Percentiles rank a stretch among this genome's conserved stretches.
These are phyloP conservation scores for Aspergillus nanangensis DNA, from an alignment of 495 filamentous ascomycete genomes.

Conservation along the genomic window DNA sequence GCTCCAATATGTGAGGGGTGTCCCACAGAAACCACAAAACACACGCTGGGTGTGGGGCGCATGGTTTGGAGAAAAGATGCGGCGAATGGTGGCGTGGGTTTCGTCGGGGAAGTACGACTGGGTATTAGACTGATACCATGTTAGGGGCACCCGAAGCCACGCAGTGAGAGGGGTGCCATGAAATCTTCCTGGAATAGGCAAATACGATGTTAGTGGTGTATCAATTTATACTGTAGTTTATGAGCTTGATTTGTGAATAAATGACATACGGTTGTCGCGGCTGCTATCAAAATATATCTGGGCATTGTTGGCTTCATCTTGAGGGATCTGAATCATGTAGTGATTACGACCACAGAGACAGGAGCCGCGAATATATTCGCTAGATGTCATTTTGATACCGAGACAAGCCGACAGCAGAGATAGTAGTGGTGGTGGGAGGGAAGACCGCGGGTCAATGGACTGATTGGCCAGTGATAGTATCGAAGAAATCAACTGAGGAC, in stretches of 20 bases:
- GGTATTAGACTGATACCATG: conserved; percentile 67
- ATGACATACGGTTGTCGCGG: conserved; percentile 57
- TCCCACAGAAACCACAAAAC: conserved; percentile 91
- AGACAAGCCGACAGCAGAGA: neutral
- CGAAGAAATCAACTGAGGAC: too few relatives aligned
- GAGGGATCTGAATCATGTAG: conserved; percentile 68
- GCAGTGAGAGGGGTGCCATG: conserved; percentile 66
- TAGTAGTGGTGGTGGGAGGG: too few relatives aligned
- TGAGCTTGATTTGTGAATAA: too few relatives aligned
- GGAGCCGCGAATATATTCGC: conserved; percentile 60
- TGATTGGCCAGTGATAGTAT: too few relatives aligned
- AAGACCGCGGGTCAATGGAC: too few relatives aligned
- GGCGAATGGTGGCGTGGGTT: conserved; percentile 64
- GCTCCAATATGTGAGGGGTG: conserved; percentile 73
- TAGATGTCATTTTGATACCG: conserved; percentile 35
- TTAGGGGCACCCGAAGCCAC: conserved; percentile 75
- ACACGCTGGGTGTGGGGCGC: conserved; percentile 59
- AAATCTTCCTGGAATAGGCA: conserved; percentile 49
- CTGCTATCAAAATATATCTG: conserved; percentile 68
- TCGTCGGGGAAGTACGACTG: conserved; percentile 75
- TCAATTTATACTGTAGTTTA: too few relatives aligned
- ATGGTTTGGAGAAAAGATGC: conserved; percentile 59
- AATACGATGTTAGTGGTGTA: too few relatives aligned
- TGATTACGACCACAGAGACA: conserved; percentile 84
- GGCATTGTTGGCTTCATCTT: conserved; percentile 47